Base-by-base conservation (phyloP, 2,329 filamentous ascomycete genomes). In the Sporothrix protearum region DNA sequence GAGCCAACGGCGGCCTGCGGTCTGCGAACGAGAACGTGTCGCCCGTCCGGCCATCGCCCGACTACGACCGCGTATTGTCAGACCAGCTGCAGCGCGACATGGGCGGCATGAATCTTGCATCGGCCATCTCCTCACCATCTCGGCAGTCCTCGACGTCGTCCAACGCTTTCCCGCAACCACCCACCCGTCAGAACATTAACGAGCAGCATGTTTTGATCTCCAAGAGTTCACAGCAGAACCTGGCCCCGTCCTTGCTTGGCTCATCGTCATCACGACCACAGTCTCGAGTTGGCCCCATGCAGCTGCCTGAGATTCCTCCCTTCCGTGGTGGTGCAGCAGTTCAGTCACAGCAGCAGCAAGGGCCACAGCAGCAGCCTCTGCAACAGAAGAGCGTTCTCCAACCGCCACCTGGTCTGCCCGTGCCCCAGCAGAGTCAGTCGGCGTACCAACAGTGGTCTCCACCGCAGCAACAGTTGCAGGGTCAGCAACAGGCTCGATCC, bases 51-150 rank as follows among this genome's bases (percentile, higher is more conserved):
- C 84, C 85, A 69, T 88, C 88, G 3, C 83, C 85, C 9, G 88
- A 89, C 72, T 89, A 89, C 75, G 88, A 91, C 75, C 82, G 83
- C 61, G 84, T 86, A 55, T 78, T 90, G 55, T 88, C 89, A 73
- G 85, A 87, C 51, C 87, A 91, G 77, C 79, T 91, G n/a, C 87
- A 88, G 75, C 85, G 85, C 71, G 89, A 91, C 73, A 86, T 91
- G 81, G 83, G 83, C 39, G 83, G 83, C 75, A 80, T 91, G 75
- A 87, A 85, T 70, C 79, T 91, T 59, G 80, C 80, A 8, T 74
- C 80, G 1, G 79, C 80, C 16, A 79, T 82, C 42, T 69, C 69
- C 0, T 73, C 71, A 0, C 71, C 67, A 0, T 45, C 71, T 14
- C 45, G 53, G 36, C 64, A 70, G 28, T 36, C 71, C 6, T 45